Base-by-base conservation (phyloP, 768 basidiomycete genomes). In the Phaeolepiota aurea region DNA sequence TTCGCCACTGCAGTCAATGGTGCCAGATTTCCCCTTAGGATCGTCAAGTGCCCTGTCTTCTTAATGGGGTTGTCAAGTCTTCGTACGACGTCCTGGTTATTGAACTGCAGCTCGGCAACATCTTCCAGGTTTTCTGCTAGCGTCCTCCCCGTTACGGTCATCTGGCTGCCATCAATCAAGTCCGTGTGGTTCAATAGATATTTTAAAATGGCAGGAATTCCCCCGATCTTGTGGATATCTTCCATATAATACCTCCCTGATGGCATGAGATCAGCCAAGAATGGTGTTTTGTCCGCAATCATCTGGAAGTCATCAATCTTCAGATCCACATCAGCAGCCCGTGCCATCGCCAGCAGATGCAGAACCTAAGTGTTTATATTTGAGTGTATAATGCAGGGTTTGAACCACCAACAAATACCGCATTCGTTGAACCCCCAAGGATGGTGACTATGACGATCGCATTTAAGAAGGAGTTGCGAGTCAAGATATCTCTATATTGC, bases 71-170 rank as follows among this genome's bases (percentile, higher is more conserved):
- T 73, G 19, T 72, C 71, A 32, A 92, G 59, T 31, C 65, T 74
- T 45, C 72, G 68, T 40, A 97, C 71, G 42, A 97, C 76, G 49
- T 90, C 80, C 58, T 94, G 92, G 20, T 59, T 69, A 15, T 71
- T 69, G 49, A 89, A 87, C 22, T 78, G 71, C 11, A 77, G 74
- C 46, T 87, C 86, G 21, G 69, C 56, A 5, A 83, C 87, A 53
- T 88, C 86, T 49, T 66, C 79, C 22, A 92, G 69, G 59, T 96
- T 94, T 61, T 92, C 79, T 11, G 86, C 84, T 30, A 96, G 66
- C 2, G 90, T 92, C 63, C 81, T 88, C 39, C 92, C 92, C 10
- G 91, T 96, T 31, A 94, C 86, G 23, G 92, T 97, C 58, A 91
- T 63, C 51, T 86, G 83, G 44, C 68, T 74, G 28, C 87, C 87